These are phyloP conservation scores for Lactifluus hygrophoroides DNA, from an alignment of 768 basidiomycete genomes.

Conservation along the genomic window DNA sequence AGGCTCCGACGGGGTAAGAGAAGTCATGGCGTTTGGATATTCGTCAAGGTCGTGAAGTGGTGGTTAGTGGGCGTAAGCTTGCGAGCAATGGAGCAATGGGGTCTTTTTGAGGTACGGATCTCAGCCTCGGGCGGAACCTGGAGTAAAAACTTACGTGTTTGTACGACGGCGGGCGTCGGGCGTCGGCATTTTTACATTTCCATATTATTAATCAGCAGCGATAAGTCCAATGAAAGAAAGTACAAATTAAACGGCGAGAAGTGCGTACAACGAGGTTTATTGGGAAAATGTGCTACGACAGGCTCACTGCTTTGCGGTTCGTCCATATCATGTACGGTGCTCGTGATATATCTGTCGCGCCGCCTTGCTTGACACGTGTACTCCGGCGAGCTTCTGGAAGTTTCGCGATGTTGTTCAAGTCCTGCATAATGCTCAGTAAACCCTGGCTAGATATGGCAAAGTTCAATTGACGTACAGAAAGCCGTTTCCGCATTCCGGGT, in stretches of 20 bases:
- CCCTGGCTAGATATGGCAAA: not conserved
- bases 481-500: conserved; percentile 68
- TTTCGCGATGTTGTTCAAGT: conserved; percentile 58
- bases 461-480: conserved; percentile 44
- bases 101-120: not conserved
- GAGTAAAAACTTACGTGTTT: conserved; percentile 2
- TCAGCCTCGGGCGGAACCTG: conserved; percentile 15
- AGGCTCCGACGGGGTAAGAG: not conserved
- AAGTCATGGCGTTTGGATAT: conserved; percentile 1
- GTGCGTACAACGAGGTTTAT: conserved; percentile 9
- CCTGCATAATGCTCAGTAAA: too few species aligned
- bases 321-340: conserved; percentile 88
- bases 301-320: conserved; percentile 60
- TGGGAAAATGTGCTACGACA: conserved; percentile 21
- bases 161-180: not conserved
- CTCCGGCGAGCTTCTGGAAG: conserved; percentile 77
- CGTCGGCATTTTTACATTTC: not conserved
- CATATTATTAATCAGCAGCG: conserved; percentile 10
- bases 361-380: conserved; percentile 45
- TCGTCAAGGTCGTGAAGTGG: conserved; percentile 1
- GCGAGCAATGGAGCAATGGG: not conserved
- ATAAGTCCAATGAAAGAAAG: not conserved
- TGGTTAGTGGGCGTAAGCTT: not conserved
- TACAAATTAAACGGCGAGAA: conserved; percentile 1
- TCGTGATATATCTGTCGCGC: conserved; percentile 54